phyloP scores from a whole-genome alignment of 192 early-diverging fungal species.

The Podochytrium sp. region DNA sequence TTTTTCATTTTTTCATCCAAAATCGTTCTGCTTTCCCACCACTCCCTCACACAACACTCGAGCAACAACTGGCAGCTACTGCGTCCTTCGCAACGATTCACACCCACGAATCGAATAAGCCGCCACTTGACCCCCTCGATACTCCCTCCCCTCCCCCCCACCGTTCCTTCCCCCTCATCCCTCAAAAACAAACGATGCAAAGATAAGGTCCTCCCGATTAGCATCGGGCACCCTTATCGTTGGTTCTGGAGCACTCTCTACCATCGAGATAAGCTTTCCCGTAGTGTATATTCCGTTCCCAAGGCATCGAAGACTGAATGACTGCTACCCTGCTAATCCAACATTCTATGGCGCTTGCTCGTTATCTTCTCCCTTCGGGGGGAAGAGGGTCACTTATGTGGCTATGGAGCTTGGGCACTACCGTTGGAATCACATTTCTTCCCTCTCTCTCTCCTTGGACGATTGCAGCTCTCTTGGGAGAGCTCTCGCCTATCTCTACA shows the following conservation, averaged over 20 bases:
- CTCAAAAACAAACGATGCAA: not conserved
- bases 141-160: not conserved
- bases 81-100: no score
- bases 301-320: conserved; percentile 15
- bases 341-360: conserved; percentile 23
- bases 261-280: not conserved
- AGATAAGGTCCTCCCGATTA: conserved; percentile 4
- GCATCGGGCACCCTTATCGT: not conserved
- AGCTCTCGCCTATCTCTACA: no score
- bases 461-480: no score
- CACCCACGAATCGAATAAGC: no score
- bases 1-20: not conserved
- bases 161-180: not conserved
- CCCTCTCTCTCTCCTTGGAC: not conserved
- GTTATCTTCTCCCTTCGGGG: not conserved
- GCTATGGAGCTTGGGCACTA: conserved; percentile 3
- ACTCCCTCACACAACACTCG: no score
- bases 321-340: conserved; percentile 10
- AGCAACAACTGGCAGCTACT: not conserved
- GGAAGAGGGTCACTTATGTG: not conserved
- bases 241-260: conserved; percentile 17
- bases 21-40: not conserved
- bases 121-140: not conserved
- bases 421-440: conserved; percentile 6
- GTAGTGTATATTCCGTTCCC: conserved; percentile 26